phyloP scores from a whole-genome alignment of 2,329 filamentous ascomycete genomes.

The Ophiostoma australiae region DNA sequence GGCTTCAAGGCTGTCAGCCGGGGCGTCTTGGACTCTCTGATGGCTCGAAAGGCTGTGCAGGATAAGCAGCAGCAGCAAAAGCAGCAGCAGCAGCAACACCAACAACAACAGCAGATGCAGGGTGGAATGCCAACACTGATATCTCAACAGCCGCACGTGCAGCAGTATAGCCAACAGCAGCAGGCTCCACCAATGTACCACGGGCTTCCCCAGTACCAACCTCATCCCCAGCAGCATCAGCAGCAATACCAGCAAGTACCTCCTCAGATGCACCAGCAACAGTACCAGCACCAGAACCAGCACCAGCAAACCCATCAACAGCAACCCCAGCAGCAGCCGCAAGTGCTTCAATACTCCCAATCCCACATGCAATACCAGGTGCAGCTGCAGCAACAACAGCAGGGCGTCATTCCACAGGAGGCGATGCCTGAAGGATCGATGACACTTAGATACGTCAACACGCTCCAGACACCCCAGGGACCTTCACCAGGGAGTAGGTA shows the following conservation, averaged over 20 bases:
- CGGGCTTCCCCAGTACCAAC: constrained; percentile 31
- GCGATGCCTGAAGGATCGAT: constrained; percentile 18
- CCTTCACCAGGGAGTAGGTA: background rate
- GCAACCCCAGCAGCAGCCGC: background rate
- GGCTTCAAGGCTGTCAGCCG: constrained; percentile 50
- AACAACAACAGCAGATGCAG: constrained; percentile 13
- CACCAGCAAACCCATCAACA: constrained; percentile 14
- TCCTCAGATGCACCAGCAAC: constrained; percentile 15
- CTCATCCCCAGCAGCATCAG: constrained; percentile 22
- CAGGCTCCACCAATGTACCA: constrained; percentile 29
- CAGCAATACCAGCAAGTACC: constrained; percentile 13
- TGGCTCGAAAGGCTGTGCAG: constrained; percentile 34
- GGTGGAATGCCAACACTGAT: background rate
- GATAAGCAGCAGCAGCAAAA: constrained; percentile 25
- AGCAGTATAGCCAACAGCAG: constrained; percentile 16
- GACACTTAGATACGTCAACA: background rate
- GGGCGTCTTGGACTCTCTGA: constrained; percentile 43
- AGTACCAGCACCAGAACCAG: background rate
- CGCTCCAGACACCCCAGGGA: background rate
- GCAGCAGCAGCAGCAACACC: constrained; percentile 16
- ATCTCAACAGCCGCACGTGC: constrained; percentile 5
- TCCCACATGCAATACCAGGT: constrained; percentile 21
- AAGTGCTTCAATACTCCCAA: background rate
- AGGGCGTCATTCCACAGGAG: constrained; percentile 15
- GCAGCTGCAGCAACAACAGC: constrained; percentile 23